Conservation (phyloP, 2,329 filamentous ascomycete species). For the Lasiodiplodia gonubiensis region DNA sequence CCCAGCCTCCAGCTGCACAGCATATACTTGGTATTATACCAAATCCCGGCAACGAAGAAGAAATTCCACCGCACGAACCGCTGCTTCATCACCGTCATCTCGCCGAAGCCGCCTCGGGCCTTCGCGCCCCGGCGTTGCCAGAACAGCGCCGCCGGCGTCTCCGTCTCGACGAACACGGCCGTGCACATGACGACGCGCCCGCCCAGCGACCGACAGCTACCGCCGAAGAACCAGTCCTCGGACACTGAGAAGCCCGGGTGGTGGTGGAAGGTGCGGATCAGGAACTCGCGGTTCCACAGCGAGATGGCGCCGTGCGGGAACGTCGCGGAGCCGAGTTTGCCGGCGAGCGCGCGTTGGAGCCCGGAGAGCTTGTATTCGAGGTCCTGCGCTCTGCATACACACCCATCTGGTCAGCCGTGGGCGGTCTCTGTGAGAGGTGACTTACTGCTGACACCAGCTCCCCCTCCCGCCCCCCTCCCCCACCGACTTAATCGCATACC, state of each 20-base stretch:
- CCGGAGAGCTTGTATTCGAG: constrained; percentile 58
- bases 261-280: constrained; percentile 53
- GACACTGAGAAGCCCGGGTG: constrained; percentile 58
- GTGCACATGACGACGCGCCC: constrained; percentile 57
- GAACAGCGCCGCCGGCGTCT: constrained; percentile 54
- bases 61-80: constrained; percentile 60
- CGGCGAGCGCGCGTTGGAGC: constrained; percentile 30
- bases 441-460: constrained; percentile 46
- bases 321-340: constrained; percentile 53
- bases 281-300: constrained; percentile 55
- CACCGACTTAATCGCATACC: constrained; percentile 57
- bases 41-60: constrained; percentile 58
- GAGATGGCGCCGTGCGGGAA: constrained; percentile 60
- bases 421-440: background rate
- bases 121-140: constrained; percentile 44
- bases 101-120: constrained; percentile 55
- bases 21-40: constrained; percentile 56
- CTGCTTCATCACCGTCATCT: constrained; percentile 60
- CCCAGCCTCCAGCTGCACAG: constrained; percentile 56
- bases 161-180: constrained; percentile 58
- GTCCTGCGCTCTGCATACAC: constrained; percentile 49
- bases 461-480: too few relatives aligned
- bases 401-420: background rate
- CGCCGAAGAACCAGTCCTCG: constrained; percentile 61
- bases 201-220: constrained; percentile 53